Evolutionary conservation across 495 filamentous ascomycete genomes (phyloP).

Genomic region (Parathielavia appendiculata): DNA sequence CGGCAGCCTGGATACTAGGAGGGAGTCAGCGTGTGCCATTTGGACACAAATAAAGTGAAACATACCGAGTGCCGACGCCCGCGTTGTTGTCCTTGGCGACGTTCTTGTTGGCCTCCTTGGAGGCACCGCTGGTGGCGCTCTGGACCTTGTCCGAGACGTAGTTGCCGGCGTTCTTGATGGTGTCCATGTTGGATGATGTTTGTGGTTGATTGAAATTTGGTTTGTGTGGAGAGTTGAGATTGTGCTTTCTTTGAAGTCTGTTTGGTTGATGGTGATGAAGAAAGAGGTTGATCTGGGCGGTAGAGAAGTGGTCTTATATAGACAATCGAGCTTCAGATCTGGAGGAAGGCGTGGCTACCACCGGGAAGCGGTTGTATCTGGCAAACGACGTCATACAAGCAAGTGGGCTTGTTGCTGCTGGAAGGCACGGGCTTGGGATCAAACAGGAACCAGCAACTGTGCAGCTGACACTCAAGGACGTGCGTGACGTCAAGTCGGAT

Average conservation of each 20-base stretch:
- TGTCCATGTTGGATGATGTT: constrained; percentile 48
- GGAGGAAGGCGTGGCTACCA: too few species aligned
- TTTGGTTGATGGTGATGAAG: constrained; percentile 25
- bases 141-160: constrained; percentile 57
- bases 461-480: background rate
- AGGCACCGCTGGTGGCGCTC: constrained; percentile 41
- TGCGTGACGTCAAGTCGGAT: background rate
- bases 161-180: constrained; percentile 56
- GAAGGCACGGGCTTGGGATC: background rate
- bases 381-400: background rate
- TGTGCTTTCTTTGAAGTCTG: constrained; percentile 17
- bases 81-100: constrained; percentile 56
- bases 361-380: too few species aligned
- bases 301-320: constrained; percentile 28
- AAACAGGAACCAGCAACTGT: background rate
- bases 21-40: constrained; percentile 16
- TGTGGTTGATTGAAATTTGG: constrained; percentile 31
- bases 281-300: constrained; percentile 7
- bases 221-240: constrained; percentile 28
- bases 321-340: background rate
- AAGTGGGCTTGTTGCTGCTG: background rate
- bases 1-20: constrained; percentile 48
- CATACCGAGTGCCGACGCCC: constrained; percentile 48
- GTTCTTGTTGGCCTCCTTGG: constrained; percentile 64
- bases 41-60: background rate